Evolutionary conservation across 208 protist genomes (phyloP).

Genomic region (Crithidia fasciculata): DNA sequence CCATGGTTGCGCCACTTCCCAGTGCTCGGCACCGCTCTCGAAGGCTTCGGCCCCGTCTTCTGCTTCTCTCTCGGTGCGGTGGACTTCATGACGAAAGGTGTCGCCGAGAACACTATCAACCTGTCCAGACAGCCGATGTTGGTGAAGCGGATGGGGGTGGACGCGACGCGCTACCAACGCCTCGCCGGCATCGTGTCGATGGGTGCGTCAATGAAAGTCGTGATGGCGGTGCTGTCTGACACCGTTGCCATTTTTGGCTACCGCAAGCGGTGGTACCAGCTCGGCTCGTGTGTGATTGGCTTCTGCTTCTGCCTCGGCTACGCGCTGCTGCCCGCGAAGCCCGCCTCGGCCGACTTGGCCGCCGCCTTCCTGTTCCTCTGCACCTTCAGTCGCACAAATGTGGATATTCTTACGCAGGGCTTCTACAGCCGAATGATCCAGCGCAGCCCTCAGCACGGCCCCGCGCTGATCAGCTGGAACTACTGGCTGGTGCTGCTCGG

Average conservation of each 20-base stretch:
- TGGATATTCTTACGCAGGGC: conserved; percentile 67
- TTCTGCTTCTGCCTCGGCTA: conserved; percentile 31
- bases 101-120: conserved; percentile 40
- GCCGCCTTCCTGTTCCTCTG: conserved; percentile 54
- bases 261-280: conserved; percentile 59
- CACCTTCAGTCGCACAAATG: conserved; percentile 38
- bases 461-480: conserved; percentile 47
- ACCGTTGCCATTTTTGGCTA: conserved; percentile 51
- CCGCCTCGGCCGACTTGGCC: conserved; percentile 28
- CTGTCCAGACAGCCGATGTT: conserved; percentile 45
- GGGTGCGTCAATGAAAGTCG: conserved; percentile 52
- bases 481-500: conserved; percentile 46
- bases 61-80: conserved; percentile 31
- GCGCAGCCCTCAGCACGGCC: conserved; percentile 25
- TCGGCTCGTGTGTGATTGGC: conserved; percentile 34
- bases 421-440: conserved; percentile 56
- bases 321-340: conserved; percentile 43
- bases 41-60: conserved; percentile 41
- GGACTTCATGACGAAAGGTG: conserved; percentile 52
- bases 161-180: conserved; percentile 40
- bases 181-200: conserved; percentile 30
- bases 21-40: conserved; percentile 33
- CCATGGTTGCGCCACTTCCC: conserved; percentile 39
- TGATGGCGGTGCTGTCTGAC: conserved; percentile 47
- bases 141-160: conserved; percentile 30